Evolutionary conservation across 163 green algal genomes (phyloP).

Genomic region (Prototheca stagnorum): DNA sequence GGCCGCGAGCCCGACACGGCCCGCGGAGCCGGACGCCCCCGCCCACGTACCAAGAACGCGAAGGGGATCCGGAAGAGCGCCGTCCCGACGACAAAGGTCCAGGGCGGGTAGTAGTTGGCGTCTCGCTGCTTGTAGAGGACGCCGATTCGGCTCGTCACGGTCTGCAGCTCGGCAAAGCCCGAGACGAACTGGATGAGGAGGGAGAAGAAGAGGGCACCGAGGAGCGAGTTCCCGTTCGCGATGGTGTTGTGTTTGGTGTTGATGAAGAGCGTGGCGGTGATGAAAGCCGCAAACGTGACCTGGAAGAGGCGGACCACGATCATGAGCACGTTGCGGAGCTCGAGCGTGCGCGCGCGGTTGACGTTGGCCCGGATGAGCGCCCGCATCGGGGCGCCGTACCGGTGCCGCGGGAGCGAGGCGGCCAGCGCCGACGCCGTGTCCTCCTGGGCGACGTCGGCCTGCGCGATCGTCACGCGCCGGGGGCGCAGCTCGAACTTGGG

Average conservation of each 20-base stretch:
- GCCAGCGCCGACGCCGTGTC: too few species aligned
- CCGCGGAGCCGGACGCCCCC: too few species aligned
- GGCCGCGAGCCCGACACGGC: too few species aligned
- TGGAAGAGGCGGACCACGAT: slow-evolving; percentile 22
- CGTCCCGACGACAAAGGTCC: slow-evolving; percentile 33
- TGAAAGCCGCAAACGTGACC: slow-evolving; percentile 28
- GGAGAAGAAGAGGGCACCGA: slow-evolving; percentile 42
- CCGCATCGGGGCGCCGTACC: too few species aligned
- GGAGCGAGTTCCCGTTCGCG: slow-evolving; percentile 19
- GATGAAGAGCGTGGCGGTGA: slow-evolving; percentile 38
- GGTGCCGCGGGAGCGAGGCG: too few species aligned
- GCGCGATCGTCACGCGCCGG: too few species aligned
- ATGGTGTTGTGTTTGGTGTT: slow-evolving; percentile 15
- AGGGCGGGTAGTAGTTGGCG: slow-evolving; percentile 19
- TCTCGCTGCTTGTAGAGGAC: slow-evolving; percentile 57
- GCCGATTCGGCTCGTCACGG: slow-evolving; percentile 20
- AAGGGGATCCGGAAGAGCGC: slow-evolving; percentile 41
- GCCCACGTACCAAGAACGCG: slow-evolving; percentile 25
- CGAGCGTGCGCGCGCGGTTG: slow-evolving; percentile 1
- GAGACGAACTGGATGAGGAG: slow-evolving; percentile 35
- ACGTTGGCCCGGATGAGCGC: not conserved
- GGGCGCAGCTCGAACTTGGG: too few species aligned
- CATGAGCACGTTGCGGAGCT: slow-evolving; percentile 15
- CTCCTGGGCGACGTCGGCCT: too few species aligned
- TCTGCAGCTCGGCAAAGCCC: slow-evolving; percentile 11